Evolutionary conservation across 768 basidiomycete species (phyloP).

Genomic region (Suillus lakei): DNA sequence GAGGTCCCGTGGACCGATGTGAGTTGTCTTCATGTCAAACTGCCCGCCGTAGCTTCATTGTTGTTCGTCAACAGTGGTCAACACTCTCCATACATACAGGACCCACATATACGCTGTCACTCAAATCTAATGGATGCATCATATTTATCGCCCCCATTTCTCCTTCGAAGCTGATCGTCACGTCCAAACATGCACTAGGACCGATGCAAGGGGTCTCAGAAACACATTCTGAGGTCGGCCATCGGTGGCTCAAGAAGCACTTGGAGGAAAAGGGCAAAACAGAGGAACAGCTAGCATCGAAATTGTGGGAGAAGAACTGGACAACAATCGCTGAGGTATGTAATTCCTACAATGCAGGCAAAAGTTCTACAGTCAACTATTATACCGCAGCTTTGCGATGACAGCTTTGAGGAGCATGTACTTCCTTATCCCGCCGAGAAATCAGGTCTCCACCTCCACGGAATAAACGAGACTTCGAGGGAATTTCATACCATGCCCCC

Average conservation of each 20-base stretch:
- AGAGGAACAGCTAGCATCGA: slow-evolving; percentile 73
- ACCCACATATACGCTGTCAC: slow-evolving; percentile 82
- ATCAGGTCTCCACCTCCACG: slow-evolving; percentile 93
- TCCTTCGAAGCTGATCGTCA: slow-evolving; percentile 73
- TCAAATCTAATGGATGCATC: slow-evolving; percentile 98
- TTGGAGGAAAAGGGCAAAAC: slow-evolving; percentile 64
- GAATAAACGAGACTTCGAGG: slow-evolving; percentile 74
- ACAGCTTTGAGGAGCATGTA: slow-evolving; percentile 97
- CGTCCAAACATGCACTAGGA: slow-evolving; percentile 93
- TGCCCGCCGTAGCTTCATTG: background rate
- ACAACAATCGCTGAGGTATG: slow-evolving; percentile 94
- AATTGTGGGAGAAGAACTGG: slow-evolving; percentile 83
- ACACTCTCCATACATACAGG: slow-evolving; percentile 71
- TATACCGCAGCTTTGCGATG: slow-evolving; percentile 83
- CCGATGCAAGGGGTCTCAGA: slow-evolving; percentile 42
- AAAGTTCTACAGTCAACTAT: background rate
- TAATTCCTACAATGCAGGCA: background rate
- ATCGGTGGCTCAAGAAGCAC: slow-evolving; percentile 80
- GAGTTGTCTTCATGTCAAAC: slow-evolving; percentile 33
- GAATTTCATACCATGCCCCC: slow-evolving; percentile 77
- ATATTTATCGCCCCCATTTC: slow-evolving; percentile 92
- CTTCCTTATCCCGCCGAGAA: slow-evolving; percentile 79
- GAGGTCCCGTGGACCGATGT: slow-evolving; percentile 97
- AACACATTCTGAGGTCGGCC: slow-evolving; percentile 84
- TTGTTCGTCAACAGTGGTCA: slow-evolving; percentile 61